A percentile compares a stretch with the other conserved stretches of the same genome.
phyloP scores from a whole-genome alignment of 169 alveolate genomes.

The Babesia ovata region DNA sequence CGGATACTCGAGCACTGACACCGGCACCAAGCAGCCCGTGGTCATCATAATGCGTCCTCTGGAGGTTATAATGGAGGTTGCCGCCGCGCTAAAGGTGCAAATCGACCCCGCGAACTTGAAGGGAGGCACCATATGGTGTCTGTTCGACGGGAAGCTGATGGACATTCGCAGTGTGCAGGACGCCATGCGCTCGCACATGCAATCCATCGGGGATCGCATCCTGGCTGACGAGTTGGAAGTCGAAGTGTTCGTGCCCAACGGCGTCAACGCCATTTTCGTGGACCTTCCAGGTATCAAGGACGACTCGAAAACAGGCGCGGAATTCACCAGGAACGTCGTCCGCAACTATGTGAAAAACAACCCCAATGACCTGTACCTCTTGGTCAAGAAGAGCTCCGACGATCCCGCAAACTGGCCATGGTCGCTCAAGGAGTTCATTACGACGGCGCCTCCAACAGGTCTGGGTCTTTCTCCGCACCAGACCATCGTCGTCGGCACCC shows the following conservation, averaged over 20 bases:
- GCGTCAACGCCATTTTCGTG: constrained; percentile 88
- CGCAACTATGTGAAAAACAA: constrained; percentile 82
- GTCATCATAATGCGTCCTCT: constrained; percentile 81
- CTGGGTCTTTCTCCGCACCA: constrained; percentile 85
- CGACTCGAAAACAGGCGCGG: constrained; percentile 87
- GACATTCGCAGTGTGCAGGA: constrained; percentile 79
- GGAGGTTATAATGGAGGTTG: constrained; percentile 33
- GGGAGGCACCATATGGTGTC: constrained; percentile 33
- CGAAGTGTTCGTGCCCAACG: constrained; percentile 84
- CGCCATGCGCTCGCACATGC: constrained; percentile 82
- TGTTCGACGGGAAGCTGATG: constrained; percentile 68
- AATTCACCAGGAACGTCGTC: constrained; percentile 83
- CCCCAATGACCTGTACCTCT: constrained; percentile 86
- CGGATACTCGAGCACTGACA: constrained; percentile 86
- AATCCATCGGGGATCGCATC: constrained; percentile 73
- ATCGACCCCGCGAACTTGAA: not conserved
- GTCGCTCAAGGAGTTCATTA: constrained; percentile 81
- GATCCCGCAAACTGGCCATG: constrained; percentile 92
- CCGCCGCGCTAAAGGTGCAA: constrained; percentile 15
- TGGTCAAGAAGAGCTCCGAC: constrained; percentile 87
- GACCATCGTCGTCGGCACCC: constrained; percentile 87
- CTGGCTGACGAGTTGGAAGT: constrained; percentile 81
- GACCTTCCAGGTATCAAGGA: constrained; percentile 89
- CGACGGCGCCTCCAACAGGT: constrained; percentile 80
- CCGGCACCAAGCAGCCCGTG: constrained; percentile 90